Conservation (phyloP, 2,329 filamentous ascomycete genomes). For the Xylariales sp. region DNA sequence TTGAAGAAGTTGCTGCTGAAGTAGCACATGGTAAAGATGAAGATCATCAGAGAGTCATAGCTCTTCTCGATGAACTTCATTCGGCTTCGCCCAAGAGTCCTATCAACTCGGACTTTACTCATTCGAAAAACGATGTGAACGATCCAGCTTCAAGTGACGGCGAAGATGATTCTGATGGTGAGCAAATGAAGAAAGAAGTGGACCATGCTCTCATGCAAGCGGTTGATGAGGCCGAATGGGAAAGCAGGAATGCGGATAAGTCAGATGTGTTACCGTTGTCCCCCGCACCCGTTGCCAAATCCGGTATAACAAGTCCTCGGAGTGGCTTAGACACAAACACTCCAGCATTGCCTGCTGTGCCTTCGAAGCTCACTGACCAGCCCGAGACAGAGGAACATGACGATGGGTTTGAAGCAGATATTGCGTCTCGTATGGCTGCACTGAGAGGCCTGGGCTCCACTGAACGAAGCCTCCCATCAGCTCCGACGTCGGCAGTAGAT, state of each 20-base stretch:
- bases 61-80: slow-evolving; percentile 26
- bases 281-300: background rate
- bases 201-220: slow-evolving; percentile 40
- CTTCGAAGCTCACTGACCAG: slow-evolving; percentile 36
- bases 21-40: slow-evolving; percentile 15
- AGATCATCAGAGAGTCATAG: slow-evolving; percentile 25
- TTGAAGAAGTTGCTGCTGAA: slow-evolving; percentile 25
- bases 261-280: background rate
- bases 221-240: slow-evolving; percentile 40
- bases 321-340: slow-evolving; percentile 12
- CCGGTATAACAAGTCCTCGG: background rate
- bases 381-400: slow-evolving; percentile 13
- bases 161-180: slow-evolving; percentile 42
- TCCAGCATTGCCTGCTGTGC: slow-evolving; percentile 42
- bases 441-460: slow-evolving; percentile 32
- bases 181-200: slow-evolving; percentile 40
- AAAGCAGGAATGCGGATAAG: slow-evolving; percentile 13
- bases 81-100: slow-evolving; percentile 12
- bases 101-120: background rate
- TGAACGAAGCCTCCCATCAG: slow-evolving; percentile 17
- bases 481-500: slow-evolving; percentile 23
- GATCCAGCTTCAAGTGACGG: slow-evolving; percentile 5
- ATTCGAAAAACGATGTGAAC: background rate
- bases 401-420: slow-evolving; percentile 37
- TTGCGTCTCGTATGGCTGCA: slow-evolving; percentile 48